Evolutionary conservation across 2,329 filamentous ascomycete genomes (phyloP), one percentile per base, ranked within the genome.

Genomic region (Colletotrichum coccodes): DNA sequence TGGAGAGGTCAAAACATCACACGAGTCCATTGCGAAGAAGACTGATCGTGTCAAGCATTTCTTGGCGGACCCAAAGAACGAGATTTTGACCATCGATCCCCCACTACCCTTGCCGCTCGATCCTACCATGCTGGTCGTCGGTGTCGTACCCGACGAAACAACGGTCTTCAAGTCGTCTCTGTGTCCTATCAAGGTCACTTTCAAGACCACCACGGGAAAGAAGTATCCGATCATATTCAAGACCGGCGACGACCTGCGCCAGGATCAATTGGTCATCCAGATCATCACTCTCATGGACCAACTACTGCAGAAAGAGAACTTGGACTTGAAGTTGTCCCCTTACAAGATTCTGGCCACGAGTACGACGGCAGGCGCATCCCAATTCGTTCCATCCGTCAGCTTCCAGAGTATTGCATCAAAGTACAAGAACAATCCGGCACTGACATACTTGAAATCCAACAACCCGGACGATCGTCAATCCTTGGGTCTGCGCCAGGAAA

Each of bases 221-320:
- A 92, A 91, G 68, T 99, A 98, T 77, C 92, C 95, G 11, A 92
- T 99, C 71, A 92, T 98, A 60, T 99, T 99, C 88, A 99, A 99
- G 80, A 94, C 94, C 1, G 96, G 96, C 40, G 96, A 99, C 77
- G 96, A 99, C 77, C 85, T 99, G 59, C 92, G 96, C 16, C 96
- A 99, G 80, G 96, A 99, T 76, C 96, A 99, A 77, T 89, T 99
- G 3, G 95, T 99, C 40, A 97, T 99, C 62, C 96, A 90, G 76
- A 71, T 98, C 76, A 98, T 99, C 78, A 97, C 94, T 0, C 87
- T 99, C 18, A 99, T 99, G 96, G 96, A 99, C 75, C 93, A 95
- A 67, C 89, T 99, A 1, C 87, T 99, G 5, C 93, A 94, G 68
- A 98, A 98, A 76, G 96, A 99, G 77, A 98, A 99, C 70, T 85